Evolutionary conservation across 257 asterid species (phyloP).

Genomic region (Solanum ossicruentum): DNA sequence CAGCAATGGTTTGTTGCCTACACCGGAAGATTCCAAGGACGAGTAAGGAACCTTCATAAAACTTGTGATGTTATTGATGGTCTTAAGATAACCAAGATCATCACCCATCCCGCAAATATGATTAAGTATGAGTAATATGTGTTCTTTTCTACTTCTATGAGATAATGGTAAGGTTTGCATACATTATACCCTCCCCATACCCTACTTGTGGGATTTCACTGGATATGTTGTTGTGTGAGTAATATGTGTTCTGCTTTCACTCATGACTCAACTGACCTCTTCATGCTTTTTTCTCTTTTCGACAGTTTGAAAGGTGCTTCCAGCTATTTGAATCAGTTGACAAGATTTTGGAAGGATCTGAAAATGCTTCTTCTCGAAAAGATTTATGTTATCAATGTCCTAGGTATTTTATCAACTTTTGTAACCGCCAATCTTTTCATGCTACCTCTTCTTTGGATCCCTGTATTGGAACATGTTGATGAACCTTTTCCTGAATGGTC

Average conservation of each 20-base stretch:
- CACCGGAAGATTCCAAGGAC: slow-evolving; percentile 16
- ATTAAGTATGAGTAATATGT: neutral
- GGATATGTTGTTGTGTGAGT: neutral
- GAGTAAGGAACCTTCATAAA: slow-evolving; percentile 23
- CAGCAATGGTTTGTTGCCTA: slow-evolving; percentile 23
- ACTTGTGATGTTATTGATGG: neutral
- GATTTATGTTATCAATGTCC: slow-evolving; percentile 78
- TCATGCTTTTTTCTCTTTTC: neutral
- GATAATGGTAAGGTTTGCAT: too few species aligned
- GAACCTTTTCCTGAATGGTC: slow-evolving; percentile 7
- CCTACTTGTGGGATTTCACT: too few species aligned
- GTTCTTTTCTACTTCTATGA: neutral
- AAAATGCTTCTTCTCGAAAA: slow-evolving; percentile 54
- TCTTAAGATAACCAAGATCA: neutral
- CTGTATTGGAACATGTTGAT: neutral
- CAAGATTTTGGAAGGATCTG: slow-evolving; percentile 44
- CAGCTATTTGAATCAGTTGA: slow-evolving; percentile 6
- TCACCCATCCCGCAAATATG: neutral
- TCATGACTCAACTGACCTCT: neutral
- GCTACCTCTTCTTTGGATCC: slow-evolving; percentile 2
- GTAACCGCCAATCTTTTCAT: neutral
- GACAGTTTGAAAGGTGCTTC: slow-evolving; percentile 31
- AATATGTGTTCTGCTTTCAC: neutral
- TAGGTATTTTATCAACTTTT: slow-evolving; percentile 41
- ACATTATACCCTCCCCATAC: too few species aligned